Evolutionary conservation across 495 filamentous ascomycete species (phyloP).

Genomic region (Symbiotaphrina buchneri): DNA sequence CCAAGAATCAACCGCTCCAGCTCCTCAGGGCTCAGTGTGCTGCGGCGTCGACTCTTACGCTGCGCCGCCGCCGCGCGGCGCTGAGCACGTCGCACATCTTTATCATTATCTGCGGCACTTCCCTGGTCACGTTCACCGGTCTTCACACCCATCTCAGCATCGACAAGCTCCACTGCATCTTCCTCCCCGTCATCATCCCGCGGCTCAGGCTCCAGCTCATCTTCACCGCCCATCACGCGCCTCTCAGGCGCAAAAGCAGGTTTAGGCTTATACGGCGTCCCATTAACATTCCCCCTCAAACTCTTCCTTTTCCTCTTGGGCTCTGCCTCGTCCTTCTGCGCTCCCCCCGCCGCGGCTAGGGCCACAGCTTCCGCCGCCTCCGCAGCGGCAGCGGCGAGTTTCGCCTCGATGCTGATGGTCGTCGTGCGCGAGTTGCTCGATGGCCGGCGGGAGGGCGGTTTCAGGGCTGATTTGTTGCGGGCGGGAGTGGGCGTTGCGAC

Average conservation of each 20-base stretch:
- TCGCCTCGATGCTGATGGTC: slow-evolving; percentile 1
- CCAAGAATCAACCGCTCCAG: slow-evolving; percentile 2
- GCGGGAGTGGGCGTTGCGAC: background rate
- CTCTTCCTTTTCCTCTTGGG: too few species aligned
- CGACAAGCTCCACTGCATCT: background rate
- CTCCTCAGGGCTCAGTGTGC: slow-evolving; percentile 5
- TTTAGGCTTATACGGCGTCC: too few species aligned
- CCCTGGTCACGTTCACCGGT: background rate
- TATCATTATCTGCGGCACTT: background rate
- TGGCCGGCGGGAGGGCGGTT: background rate
- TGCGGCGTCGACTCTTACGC: background rate
- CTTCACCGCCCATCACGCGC: too few species aligned
- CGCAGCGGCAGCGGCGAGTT: background rate
- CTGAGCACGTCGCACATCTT: too few species aligned
- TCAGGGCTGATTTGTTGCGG: background rate
- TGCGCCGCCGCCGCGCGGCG: too few species aligned
- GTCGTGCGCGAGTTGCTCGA: background rate
- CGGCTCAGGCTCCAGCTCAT: too few species aligned
- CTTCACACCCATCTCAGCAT: background rate
- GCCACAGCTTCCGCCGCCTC: slow-evolving; percentile 2
- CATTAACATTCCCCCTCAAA: too few species aligned
- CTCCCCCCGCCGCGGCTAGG: background rate
- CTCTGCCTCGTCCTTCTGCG: too few species aligned
- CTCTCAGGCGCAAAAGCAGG: too few species aligned
- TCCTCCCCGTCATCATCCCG: too few species aligned